A percentile compares a stretch with the other conserved stretches of the same genome.
Conservation (phyloP, 2,329 filamentous ascomycete genomes). For the Aspergillus floridensis region DNA sequence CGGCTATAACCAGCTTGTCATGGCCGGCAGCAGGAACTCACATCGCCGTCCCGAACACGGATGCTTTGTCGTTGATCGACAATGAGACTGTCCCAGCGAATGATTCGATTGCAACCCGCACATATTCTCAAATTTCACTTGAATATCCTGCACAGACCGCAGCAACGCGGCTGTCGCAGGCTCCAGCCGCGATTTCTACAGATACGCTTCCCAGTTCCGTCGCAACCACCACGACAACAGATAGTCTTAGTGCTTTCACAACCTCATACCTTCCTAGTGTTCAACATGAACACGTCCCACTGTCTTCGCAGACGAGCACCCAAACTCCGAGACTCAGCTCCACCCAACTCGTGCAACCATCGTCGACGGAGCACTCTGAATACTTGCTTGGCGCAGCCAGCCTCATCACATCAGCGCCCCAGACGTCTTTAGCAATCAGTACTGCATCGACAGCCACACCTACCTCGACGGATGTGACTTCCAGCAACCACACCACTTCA, state of each 20-base stretch:
- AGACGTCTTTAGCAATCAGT: not conserved
- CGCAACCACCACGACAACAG: not conserved
- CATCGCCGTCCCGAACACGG: not conserved
- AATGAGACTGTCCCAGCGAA: not conserved
- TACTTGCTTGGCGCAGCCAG: not conserved
- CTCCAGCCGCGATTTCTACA: not conserved
- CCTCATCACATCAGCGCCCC: not conserved
- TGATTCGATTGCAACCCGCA: not conserved
- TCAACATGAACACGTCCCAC: not conserved
- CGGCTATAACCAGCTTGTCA: conserved; percentile 4
- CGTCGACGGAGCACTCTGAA: not conserved
- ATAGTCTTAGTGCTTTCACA: not conserved
- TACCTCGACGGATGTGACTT: not conserved
- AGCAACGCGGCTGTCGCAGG: not conserved
- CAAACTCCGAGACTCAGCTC: not conserved
- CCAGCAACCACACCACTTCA: conserved; percentile 4
- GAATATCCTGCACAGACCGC: not conserved
- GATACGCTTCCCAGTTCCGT: not conserved
- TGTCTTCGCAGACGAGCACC: not conserved
- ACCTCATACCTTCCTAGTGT: not conserved
- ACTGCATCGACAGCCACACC: not conserved
- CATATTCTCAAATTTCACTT: not conserved
- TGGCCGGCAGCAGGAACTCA: conserved; percentile 5
- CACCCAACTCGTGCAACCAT: not conserved
- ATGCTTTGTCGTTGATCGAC: not conserved